These are phyloP conservation scores for Ormosia semicastrata DNA, from an alignment of 306 rosid genomes.

Conservation along the genomic window DNA sequence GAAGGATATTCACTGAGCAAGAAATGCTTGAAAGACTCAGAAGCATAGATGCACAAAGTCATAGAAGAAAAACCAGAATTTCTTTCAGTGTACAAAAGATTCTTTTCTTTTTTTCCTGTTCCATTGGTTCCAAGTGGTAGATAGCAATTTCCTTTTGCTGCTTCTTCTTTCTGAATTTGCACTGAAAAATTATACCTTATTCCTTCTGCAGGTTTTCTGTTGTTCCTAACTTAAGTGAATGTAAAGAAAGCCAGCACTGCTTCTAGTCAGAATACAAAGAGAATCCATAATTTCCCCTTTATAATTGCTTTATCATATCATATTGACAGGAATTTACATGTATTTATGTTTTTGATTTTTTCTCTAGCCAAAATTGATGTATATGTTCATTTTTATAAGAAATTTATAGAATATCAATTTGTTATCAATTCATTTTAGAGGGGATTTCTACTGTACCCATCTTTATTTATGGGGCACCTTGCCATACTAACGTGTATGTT, in stretches of 20 bases:
- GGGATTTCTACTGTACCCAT: neutral
- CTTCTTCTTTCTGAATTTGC: neutral
- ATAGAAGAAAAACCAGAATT: constrained; percentile 24
- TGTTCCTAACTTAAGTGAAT: constrained; percentile 35
- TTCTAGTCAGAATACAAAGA: constrained; percentile 25
- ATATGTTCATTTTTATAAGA: constrained; percentile 19
- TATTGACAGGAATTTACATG: constrained; percentile 13
- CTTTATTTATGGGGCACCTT: constrained; percentile 10
- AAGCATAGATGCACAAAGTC: constrained; percentile 25
- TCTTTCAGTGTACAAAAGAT: constrained; percentile 36
- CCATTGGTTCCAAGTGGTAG: constrained; percentile 19
- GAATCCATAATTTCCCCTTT: neutral
- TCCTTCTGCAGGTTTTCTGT: constrained; percentile 43
- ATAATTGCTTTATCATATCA: constrained; percentile 4
- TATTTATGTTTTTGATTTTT: neutral
- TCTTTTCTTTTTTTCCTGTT: constrained; percentile 24
- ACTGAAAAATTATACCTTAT: neutral
- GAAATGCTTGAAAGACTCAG: constrained; percentile 56
- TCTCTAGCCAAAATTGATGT: constrained; percentile 4
- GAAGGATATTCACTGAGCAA: constrained; percentile 47
- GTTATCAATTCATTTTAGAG: neutral
- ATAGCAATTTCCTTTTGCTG: neutral
- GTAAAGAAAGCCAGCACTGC: constrained; percentile 6
- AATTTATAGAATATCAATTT: constrained; percentile 11
- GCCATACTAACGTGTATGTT: neutral